phyloP scores from a whole-genome alignment of 2,329 filamentous ascomycete species.

The Cryphonectria naterciae region DNA sequence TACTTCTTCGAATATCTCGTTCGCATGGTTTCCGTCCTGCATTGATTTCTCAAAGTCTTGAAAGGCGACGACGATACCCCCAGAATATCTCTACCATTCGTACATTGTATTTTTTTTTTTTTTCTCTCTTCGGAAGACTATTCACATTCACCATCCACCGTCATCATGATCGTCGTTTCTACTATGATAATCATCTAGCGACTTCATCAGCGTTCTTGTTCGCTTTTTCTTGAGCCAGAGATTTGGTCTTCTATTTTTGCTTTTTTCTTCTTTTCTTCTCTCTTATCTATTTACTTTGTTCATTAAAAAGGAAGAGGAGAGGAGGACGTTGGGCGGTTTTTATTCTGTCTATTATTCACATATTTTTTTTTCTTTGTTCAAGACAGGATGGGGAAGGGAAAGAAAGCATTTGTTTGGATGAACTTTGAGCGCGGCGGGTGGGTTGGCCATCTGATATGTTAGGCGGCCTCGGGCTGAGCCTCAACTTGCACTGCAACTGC shows the following conservation, averaged over 20 bases:
- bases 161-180: neutral
- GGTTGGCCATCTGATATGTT: slow-evolving; percentile 1
- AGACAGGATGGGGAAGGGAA: neutral
- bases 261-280: neutral
- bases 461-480: neutral
- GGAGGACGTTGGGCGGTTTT: neutral
- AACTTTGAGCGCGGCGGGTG: neutral
- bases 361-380: neutral
- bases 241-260: neutral
- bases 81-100: slow-evolving; percentile 1
- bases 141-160: neutral
- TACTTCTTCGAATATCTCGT: neutral
- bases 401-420: neutral
- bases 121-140: neutral
- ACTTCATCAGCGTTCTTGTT: neutral
- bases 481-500: neutral
- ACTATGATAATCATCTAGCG: neutral
- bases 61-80: slow-evolving; percentile 16
- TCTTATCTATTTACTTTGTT: neutral
- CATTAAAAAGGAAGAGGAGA: neutral
- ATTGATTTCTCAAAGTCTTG: slow-evolving; percentile 12
- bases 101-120: neutral
- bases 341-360: neutral
- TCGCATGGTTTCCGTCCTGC: neutral
- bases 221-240: neutral